phyloP scores from a whole-genome alignment of 106 monocot species.

The Hemerocallis citrina region DNA sequence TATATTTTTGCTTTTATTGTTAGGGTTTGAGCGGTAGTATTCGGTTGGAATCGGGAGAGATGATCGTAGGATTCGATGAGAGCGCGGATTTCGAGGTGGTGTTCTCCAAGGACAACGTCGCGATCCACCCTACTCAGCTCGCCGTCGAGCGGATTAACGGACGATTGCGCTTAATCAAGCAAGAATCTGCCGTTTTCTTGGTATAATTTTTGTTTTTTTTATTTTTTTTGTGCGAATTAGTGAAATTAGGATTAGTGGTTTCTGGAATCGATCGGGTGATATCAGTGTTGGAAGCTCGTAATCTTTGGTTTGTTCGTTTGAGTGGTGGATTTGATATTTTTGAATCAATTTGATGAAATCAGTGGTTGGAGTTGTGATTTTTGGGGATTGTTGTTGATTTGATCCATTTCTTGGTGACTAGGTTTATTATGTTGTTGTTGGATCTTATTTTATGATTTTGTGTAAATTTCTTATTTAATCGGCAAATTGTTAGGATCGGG shows the following conservation, averaged over 20 bases:
- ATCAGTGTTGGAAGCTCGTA: no score
- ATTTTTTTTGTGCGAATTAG: not conserved
- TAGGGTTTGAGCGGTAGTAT: conserved; percentile 15
- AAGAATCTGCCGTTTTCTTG: conserved; percentile 32
- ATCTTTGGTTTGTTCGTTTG: no score
- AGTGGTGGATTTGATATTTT: no score
- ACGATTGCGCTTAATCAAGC: conserved; percentile 38
- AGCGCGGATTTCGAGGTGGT: conserved; percentile 23
- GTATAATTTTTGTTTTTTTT: conserved; percentile 12
- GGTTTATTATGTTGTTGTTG: no score
- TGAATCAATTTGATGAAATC: no score
- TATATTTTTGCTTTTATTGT: not conserved
- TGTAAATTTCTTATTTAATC: no score
- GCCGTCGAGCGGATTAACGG: conserved; percentile 49
- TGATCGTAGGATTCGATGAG: conserved; percentile 7
- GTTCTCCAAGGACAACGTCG: conserved; percentile 49
- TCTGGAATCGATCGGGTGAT: no score
- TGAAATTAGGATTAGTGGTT: not conserved
- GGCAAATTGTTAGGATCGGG: no score
- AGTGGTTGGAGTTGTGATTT: no score
- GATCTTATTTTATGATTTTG: no score
- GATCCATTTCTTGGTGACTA: no score
- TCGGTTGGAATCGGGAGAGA: conserved; percentile 17
- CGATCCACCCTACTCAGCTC: conserved; percentile 54
- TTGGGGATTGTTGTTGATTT: no score